phyloP scores from a whole-genome alignment of 768 basidiomycete species.

The Auricularia sp. region DNA sequence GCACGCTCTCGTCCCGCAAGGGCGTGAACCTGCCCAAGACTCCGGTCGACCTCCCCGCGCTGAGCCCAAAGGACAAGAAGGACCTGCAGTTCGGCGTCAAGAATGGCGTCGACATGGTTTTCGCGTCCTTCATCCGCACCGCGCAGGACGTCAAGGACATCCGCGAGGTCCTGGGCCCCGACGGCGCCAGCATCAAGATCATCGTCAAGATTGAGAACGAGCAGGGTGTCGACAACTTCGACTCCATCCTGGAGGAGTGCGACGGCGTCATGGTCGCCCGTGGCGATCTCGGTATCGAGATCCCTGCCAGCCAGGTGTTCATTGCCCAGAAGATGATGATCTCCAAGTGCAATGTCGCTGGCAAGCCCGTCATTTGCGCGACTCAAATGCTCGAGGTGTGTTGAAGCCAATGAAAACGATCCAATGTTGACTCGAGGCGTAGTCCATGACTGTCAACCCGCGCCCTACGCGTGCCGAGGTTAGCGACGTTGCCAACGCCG shows the following conservation, averaged over 20 bases:
- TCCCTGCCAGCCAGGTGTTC: conserved; percentile 98
- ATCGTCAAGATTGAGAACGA: conserved; percentile 99
- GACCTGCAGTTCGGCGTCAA: conserved; percentile 91
- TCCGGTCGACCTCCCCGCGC: conserved; percentile 90
- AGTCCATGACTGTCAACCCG: conserved; percentile 99
- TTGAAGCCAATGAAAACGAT: neutral
- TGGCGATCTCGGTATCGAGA: conserved; percentile 98
- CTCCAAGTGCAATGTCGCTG: conserved; percentile 94
- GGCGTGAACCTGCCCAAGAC: conserved; percentile 99
- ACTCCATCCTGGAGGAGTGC: conserved; percentile 88
- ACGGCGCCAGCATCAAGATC: conserved; percentile 94
- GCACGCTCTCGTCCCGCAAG: conserved; percentile 89
- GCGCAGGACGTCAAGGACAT: conserved; percentile 92
- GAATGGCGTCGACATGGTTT: conserved; percentile 98
- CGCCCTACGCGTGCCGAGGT: conserved; percentile 97
- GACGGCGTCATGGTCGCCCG: conserved; percentile 99
- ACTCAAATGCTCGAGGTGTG: conserved; percentile 96
- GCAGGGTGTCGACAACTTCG: conserved; percentile 98
- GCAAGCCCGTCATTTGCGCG: conserved; percentile 97
- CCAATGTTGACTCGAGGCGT: neutral
- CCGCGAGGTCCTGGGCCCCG: conserved; percentile 85
- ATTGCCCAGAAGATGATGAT: conserved; percentile 99
- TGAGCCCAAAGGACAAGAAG: conserved; percentile 96
- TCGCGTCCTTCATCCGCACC: conserved; percentile 96
- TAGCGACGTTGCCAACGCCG: conserved; percentile 98